Conservation (phyloP, 2,329 filamentous ascomycete genomes). For the Fusarium kyushuense region DNA sequence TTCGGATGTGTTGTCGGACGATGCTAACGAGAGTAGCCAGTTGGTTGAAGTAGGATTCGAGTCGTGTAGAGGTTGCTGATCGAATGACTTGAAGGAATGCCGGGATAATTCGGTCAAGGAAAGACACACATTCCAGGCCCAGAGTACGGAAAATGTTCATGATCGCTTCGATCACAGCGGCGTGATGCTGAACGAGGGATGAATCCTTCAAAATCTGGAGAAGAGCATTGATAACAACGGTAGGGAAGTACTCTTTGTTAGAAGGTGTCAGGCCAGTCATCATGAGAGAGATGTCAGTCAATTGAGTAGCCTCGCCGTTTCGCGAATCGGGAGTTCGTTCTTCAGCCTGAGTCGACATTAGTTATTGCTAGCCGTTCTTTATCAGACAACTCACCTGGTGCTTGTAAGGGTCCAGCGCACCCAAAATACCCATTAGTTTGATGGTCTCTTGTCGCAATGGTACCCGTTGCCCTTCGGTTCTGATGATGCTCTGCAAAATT, state of each 20-base stretch:
- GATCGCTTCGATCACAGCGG: constrained; percentile 93
- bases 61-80: constrained; percentile 78
- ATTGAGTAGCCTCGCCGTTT: constrained; percentile 69
- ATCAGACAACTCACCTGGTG: constrained; percentile 70
- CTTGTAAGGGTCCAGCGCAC: constrained; percentile 94
- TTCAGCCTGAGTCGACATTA: constrained; percentile 75
- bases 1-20: constrained; percentile 94
- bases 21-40: constrained; percentile 93
- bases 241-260: constrained; percentile 98
- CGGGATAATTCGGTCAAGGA: constrained; percentile 92
- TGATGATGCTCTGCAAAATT: constrained; percentile 92
- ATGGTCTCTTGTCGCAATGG: constrained; percentile 93
- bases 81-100: constrained; percentile 92
- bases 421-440: constrained; percentile 94
- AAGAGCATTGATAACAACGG: constrained; percentile 95
- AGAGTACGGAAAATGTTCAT: constrained; percentile 99
- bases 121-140: constrained; percentile 94
- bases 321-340: constrained; percentile 85
- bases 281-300: constrained; percentile 96
- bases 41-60: constrained; percentile 98
- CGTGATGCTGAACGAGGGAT: constrained; percentile 91
- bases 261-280: constrained; percentile 97
- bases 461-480: constrained; percentile 86
- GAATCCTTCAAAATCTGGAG: constrained; percentile 92
- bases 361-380: not conserved